phyloP scores from a whole-genome alignment of 2,329 filamentous ascomycete genomes.

The Dactylellina cionopaga region DNA sequence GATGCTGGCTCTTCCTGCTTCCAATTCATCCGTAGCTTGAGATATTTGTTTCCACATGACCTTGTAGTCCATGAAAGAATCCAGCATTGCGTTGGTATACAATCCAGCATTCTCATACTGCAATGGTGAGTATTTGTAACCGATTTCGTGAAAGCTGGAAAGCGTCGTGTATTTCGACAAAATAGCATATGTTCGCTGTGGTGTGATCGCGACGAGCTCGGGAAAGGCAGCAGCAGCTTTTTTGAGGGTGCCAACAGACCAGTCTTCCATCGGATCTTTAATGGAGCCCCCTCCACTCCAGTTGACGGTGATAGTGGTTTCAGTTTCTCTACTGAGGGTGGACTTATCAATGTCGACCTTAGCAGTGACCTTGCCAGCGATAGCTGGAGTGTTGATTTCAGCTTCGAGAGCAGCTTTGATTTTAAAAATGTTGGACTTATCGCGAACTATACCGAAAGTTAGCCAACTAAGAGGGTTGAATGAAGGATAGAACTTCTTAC shows the following conservation, averaged over 20 bases:
- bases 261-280: conserved; percentile 53
- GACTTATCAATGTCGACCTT: conserved; percentile 18
- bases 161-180: conserved; percentile 56
- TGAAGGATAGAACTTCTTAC: too few relatives aligned
- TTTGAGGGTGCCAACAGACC: conserved; percentile 54
- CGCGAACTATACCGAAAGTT: too few relatives aligned
- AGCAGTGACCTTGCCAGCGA: conserved; percentile 6
- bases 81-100: conserved; percentile 54
- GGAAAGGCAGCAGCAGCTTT: conserved; percentile 55
- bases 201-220: conserved; percentile 53
- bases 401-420: conserved; percentile 1
- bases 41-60: conserved; percentile 4
- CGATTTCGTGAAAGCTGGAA: conserved; percentile 48
- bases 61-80: conserved; percentile 56
- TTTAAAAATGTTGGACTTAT: conserved; percentile 1
- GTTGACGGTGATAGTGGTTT: conserved; percentile 54
- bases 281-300: conserved; percentile 57
- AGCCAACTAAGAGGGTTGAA: too few relatives aligned
- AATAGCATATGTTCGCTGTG: conserved; percentile 55
- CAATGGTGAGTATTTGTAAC: conserved; percentile 11
- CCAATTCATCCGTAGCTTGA: background rate
- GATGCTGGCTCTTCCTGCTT: background rate
- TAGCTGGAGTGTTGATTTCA: conserved; percentile 19
- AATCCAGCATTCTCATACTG: conserved; percentile 55
- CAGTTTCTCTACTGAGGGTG: conserved; percentile 47